Evolutionary conservation across 148 eudicot genomes (phyloP).

Genomic region (Chenopodium quinoa): DNA sequence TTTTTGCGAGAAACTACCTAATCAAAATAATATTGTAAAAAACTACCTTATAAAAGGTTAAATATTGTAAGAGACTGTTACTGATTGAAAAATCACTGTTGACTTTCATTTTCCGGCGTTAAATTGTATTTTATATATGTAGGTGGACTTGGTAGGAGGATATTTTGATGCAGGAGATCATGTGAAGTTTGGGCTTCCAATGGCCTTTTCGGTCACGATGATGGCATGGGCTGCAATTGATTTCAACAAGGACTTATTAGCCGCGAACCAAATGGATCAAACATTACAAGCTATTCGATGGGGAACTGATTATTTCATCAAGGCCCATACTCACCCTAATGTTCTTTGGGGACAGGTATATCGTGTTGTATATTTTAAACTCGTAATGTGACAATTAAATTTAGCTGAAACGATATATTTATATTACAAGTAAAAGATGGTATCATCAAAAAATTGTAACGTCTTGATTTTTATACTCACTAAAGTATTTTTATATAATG

Average conservation of each 20-base stretch:
- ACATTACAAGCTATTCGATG: conserved; percentile 66
- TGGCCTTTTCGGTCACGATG: conserved; percentile 80
- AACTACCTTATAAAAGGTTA: too few relatives aligned
- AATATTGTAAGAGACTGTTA: too few relatives aligned
- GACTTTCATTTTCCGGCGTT: too few relatives aligned
- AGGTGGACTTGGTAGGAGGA: conserved; percentile 87
- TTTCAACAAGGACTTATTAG: conserved; percentile 40
- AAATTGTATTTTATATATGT: neutral
- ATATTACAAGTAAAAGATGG: too few relatives aligned
- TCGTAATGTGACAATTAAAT: too few relatives aligned
- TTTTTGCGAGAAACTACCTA: too few relatives aligned
- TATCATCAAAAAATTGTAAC: neutral
- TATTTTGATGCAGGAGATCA: conserved; percentile 84
- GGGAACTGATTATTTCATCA: conserved; percentile 87
- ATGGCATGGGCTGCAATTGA: conserved; percentile 67
- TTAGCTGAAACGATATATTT: too few relatives aligned
- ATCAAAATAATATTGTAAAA: too few relatives aligned
- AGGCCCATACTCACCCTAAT: conserved; percentile 64
- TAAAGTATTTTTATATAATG: neutral
- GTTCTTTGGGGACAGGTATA: conserved; percentile 79
- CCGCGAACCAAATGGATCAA: conserved; percentile 43
- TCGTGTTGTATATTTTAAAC: too few relatives aligned
- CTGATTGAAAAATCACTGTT: too few relatives aligned
- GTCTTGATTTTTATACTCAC: neutral
- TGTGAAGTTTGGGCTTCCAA: conserved; percentile 81